Base-by-base conservation (phyloP, 2,329 filamentous ascomycete species). In the Dendryphion nanum region DNA sequence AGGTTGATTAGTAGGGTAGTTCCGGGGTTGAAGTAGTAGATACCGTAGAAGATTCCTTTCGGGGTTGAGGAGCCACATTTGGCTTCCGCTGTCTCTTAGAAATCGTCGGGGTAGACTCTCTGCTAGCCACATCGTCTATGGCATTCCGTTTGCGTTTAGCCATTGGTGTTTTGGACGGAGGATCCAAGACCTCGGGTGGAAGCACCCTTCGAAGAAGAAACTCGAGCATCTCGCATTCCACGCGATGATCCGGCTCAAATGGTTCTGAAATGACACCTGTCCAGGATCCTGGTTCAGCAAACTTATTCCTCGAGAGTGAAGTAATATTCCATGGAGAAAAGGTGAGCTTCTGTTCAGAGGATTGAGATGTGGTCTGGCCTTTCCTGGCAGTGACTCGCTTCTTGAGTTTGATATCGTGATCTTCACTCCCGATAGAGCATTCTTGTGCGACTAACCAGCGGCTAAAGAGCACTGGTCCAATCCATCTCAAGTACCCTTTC, bases 381-480 rank as follows among this genome's bases (percentile, higher is more conserved):
- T 16, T 2, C 3, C 13, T 2, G 31, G 3, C 18, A 19, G 17
- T 10, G 8, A 26, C 23, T n/a, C 29, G 8, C 29, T 4, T 47
- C 45, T 4, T 34, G 4, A 69, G 19, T 23, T 51, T 46, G 21
- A 71, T 59, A 0, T 45, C 41, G 32, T 60, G 63, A 51, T 21
- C 5, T 58, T 32, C 21, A 48, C 45, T 4, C 47, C 47, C 1
- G 49, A 38, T 1, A 40, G 37, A 2, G 45, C 37, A 5, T 15
- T 48, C 32, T 28, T 33, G 45, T 3, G 37, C 39, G 1, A 41
- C 31, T 2, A 62, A 40, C 5, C 53, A 44, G 14, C 50, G 51
- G 2, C 55, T 53, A 12, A 72, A 53, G 4, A 71, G 52, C 0
- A 69, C 42, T 1, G 67, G 64, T 0, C 50, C 57, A 12, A 72